Conservation (phyloP, 257 asterid species). For the Solanum chiquidenum region DNA sequence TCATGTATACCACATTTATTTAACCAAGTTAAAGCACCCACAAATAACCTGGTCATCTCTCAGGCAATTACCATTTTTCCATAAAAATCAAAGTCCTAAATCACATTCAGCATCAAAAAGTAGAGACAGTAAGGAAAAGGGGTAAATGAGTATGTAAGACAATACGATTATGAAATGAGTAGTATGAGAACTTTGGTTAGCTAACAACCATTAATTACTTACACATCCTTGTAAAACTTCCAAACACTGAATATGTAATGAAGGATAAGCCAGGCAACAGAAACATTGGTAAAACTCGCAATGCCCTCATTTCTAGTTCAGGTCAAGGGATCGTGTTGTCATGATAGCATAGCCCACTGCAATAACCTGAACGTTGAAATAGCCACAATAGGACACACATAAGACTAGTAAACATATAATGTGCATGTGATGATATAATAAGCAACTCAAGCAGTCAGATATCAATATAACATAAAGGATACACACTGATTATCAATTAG, state of each 20-base stretch:
- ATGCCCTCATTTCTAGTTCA: conserved; percentile 86
- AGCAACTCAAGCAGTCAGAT: not conserved
- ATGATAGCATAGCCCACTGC: conserved; percentile 79
- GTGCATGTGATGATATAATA: not conserved
- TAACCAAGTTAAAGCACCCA: not conserved
- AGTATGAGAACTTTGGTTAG: not conserved
- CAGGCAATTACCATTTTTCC: not conserved
- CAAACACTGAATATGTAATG: conserved; percentile 35
- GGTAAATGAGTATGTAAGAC: not conserved
- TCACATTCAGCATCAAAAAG: not conserved
- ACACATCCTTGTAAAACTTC: conserved; percentile 68
- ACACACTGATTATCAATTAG: not conserved
- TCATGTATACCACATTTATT: not conserved
- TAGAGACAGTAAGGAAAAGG: not conserved
- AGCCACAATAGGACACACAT: not conserved
- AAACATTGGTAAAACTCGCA: conserved; percentile 83
- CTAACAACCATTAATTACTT: conserved; percentile 21
- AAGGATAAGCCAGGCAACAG: conserved; percentile 57
- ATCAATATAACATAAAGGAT: not conserved
- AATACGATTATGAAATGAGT: not conserved
- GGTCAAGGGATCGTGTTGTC: conserved; percentile 61
- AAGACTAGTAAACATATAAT: not conserved
- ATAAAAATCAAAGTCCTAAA: not conserved
- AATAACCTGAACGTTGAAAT: conserved; percentile 36
- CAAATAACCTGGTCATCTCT: not conserved